Percentiles rank a stretch among this genome's conserved stretches.
Conservation (phyloP, 768 basidiomycete genomes). For the Tylopilus subfusipes region DNA sequence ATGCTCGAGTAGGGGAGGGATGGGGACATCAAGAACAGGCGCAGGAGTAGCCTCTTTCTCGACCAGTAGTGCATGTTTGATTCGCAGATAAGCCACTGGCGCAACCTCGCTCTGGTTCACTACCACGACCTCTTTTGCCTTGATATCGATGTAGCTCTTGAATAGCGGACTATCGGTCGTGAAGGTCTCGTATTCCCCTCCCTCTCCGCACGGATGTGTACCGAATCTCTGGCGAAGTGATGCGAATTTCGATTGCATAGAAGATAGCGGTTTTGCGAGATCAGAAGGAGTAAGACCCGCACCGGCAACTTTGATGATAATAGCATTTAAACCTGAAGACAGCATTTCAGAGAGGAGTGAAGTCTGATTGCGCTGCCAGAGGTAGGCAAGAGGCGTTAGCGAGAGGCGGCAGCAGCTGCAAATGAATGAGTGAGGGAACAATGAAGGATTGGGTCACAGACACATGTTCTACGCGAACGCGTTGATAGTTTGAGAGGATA, state of each 20-base stretch:
- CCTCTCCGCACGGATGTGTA: slow-evolving; percentile 94
- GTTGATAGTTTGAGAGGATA: slow-evolving; percentile 96
- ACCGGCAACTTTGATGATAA: slow-evolving; percentile 95
- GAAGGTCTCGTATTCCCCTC: slow-evolving; percentile 95
- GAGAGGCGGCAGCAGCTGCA: slow-evolving; percentile 75
- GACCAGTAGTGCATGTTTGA: slow-evolving; percentile 64
- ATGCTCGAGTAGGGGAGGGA: slow-evolving; percentile 51
- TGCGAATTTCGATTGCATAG: slow-evolving; percentile 70
- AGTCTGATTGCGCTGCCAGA: slow-evolving; percentile 93
- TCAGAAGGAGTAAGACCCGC: slow-evolving; percentile 79
- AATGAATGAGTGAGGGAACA: slow-evolving; percentile 1
- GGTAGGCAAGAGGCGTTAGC: slow-evolving; percentile 77
- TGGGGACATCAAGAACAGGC: slow-evolving; percentile 17
- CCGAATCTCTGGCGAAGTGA: slow-evolving; percentile 80
- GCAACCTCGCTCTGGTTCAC: slow-evolving; percentile 82
- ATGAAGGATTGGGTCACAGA: slow-evolving; percentile 34
- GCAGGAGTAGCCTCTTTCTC: slow-evolving; percentile 41
- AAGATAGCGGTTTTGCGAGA: slow-evolving; percentile 68
- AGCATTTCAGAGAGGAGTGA: slow-evolving; percentile 88
- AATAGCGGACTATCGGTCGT: slow-evolving; percentile 90
- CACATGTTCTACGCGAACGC: slow-evolving; percentile 98
- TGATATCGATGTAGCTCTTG: slow-evolving; percentile 69
- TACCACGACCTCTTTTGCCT: slow-evolving; percentile 65
- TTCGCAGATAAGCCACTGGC: slow-evolving; percentile 85
- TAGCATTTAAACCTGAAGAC: slow-evolving; percentile 66